Conservation (phyloP, 108 stramenopile species). For the Nitzschia sp. region DNA sequence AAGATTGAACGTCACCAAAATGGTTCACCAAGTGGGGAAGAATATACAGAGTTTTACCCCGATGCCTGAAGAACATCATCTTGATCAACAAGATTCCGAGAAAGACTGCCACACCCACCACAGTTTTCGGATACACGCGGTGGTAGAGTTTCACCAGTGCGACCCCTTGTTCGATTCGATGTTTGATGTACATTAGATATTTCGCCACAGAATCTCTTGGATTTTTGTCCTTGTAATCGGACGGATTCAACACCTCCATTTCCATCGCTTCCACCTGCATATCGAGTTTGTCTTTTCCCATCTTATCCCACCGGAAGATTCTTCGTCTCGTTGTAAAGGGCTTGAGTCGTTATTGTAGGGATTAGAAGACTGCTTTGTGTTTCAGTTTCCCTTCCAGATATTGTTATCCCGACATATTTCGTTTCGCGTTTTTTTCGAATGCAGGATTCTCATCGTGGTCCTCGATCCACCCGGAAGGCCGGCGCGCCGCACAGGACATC, state of each 20-base stretch:
- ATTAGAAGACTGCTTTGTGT: too few species aligned
- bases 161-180: background rate
- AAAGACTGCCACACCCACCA: background rate
- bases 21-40: conserved; percentile 37
- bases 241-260: conserved; percentile 23
- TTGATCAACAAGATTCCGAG: background rate
- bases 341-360: too few species aligned
- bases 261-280: conserved; percentile 11
- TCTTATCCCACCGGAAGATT: background rate
- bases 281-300: conserved; percentile 3
- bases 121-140: conserved; percentile 4
- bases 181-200: background rate
- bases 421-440: too few species aligned
- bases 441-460: too few species aligned
- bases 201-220: background rate
- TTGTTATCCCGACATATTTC: too few species aligned
- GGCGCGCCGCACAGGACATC: too few species aligned
- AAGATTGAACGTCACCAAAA: conserved; percentile 42
- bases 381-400: too few species aligned
- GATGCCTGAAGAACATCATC: conserved; percentile 12
- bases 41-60: conserved; percentile 1
- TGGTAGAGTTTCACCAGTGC: background rate
- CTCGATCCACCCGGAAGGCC: too few species aligned
- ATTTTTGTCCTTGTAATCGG: background rate
- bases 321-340: background rate